These are phyloP conservation scores for Chlamydomonas schloesseri DNA, from an alignment of 139 green algal species.

Conservation along the genomic window DNA sequence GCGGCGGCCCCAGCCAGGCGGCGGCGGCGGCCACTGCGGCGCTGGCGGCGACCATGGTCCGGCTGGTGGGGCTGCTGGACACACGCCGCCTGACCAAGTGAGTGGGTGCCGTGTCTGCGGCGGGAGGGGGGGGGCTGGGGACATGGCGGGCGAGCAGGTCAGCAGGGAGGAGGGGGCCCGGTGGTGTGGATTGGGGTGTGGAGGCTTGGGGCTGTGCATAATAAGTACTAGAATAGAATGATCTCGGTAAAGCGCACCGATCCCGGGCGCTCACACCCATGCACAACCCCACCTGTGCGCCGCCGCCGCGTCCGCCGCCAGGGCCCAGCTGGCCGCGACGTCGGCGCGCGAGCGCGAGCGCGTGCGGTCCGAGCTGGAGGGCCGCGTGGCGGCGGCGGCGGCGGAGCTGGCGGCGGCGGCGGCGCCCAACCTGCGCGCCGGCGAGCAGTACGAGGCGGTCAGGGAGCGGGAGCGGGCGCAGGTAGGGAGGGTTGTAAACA, in stretches of 20 bases:
- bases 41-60: background rate
- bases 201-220: too few relatives aligned
- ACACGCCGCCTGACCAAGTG: slow-evolving; percentile 19
- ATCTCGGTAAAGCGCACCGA: too few relatives aligned
- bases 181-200: background rate
- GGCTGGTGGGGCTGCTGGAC: slow-evolving; percentile 17
- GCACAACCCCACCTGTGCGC: too few relatives aligned
- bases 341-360: slow-evolving; percentile 31
- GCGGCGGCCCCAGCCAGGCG: background rate
- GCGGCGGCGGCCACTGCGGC: background rate
- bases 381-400: background rate
- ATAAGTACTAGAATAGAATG: too few relatives aligned
- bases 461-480: slow-evolving; percentile 79
- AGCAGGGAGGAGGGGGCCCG: background rate
- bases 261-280: background rate
- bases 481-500: slow-evolving; percentile 7
- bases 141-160: too few relatives aligned
- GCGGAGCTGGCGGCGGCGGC: background rate
- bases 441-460: slow-evolving; percentile 94
- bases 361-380: slow-evolving; percentile 42
- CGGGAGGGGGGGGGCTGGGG: background rate
- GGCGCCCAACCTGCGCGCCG: slow-evolving; percentile 92
- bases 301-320: too few relatives aligned
- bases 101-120: background rate
- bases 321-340: slow-evolving; percentile 47